Percentiles rank a stretch among this genome's conserved stretches.
phyloP scores from a whole-genome alignment of 2,329 filamentous ascomycete species.

The Venturia oleaginea region DNA sequence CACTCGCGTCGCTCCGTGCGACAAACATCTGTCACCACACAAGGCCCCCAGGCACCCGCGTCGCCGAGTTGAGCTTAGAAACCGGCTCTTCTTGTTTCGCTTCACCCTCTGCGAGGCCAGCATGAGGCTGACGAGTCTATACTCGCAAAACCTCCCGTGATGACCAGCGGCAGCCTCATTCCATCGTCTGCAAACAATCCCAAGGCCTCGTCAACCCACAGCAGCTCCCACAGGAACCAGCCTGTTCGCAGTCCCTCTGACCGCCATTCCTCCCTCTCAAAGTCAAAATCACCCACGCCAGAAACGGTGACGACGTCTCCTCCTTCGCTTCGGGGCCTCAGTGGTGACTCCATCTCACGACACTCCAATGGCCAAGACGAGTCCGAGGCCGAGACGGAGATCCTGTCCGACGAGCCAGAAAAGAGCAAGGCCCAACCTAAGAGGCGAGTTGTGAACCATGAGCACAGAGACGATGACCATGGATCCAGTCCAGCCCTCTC shows the following conservation, averaged over 20 bases:
- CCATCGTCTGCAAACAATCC: slow-evolving; percentile 1
- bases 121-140: slow-evolving; percentile 14
- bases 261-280: slow-evolving; percentile 11
- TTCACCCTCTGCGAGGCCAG: slow-evolving; percentile 11
- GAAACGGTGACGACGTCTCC: slow-evolving; percentile 2
- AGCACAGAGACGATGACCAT: slow-evolving; percentile 25
- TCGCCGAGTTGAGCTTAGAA: slow-evolving; percentile 2
- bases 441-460: slow-evolving; percentile 32
- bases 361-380: slow-evolving; percentile 28
- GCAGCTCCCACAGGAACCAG: slow-evolving; percentile 9
- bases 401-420: slow-evolving; percentile 31
- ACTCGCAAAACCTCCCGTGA: slow-evolving; percentile 9
- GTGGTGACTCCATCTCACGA: slow-evolving; percentile 7
- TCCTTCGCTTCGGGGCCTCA: slow-evolving; percentile 3
- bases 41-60: background rate
- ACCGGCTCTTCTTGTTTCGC: slow-evolving; percentile 13
- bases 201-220: background rate
- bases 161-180: slow-evolving; percentile 11
- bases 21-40: background rate
- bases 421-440: slow-evolving; percentile 31
- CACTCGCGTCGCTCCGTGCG: slow-evolving; percentile 1
- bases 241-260: slow-evolving; percentile 14
- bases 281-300: slow-evolving; percentile 11
- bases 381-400: slow-evolving; percentile 43
- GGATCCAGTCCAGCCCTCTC: slow-evolving; percentile 7